These are phyloP conservation scores for Porpolomopsis calyptriformis DNA, from an alignment of 768 basidiomycete genomes.

Conservation along the genomic window DNA sequence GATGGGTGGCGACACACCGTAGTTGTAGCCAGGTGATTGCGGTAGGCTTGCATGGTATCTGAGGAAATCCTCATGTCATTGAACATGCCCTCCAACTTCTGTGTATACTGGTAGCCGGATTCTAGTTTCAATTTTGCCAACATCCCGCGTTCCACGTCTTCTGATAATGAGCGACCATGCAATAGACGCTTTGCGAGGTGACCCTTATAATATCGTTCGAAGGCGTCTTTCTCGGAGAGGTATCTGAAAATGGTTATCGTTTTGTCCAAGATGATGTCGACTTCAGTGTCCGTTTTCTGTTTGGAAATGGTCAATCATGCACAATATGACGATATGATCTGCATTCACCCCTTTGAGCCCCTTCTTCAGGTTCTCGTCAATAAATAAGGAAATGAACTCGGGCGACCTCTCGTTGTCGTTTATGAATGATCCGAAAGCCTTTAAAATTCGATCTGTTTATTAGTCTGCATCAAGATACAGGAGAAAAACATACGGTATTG, in stretches of 20 bases:
- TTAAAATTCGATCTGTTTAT: not conserved
- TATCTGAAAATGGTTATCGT: constrained; percentile 94
- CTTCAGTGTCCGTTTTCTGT: constrained; percentile 91
- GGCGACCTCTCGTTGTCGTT: constrained; percentile 81
- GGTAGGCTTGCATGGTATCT: constrained; percentile 74
- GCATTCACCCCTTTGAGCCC: constrained; percentile 85
- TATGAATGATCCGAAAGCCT: constrained; percentile 92
- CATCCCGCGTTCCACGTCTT: constrained; percentile 97
- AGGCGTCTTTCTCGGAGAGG: constrained; percentile 90
- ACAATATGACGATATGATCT: not conserved
- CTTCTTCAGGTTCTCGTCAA: constrained; percentile 92
- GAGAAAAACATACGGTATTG: constrained; percentile 55
- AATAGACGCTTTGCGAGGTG: constrained; percentile 92
- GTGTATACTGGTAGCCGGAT: constrained; percentile 93
- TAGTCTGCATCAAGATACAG: not conserved
- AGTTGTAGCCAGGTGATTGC: constrained; percentile 43
- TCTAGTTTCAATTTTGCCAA: constrained; percentile 94
- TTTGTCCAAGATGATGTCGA: constrained; percentile 85
- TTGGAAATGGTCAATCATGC: constrained; percentile 4
- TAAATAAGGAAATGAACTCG: constrained; percentile 92
- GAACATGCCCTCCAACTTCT: constrained; percentile 98
- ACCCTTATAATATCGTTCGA: constrained; percentile 95
- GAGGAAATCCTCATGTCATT: constrained; percentile 84
- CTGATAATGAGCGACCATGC: constrained; percentile 78
- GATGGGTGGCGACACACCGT: constrained; percentile 36